Conservation (phyloP, 495 filamentous ascomycete species). For the Tuber indicum region DNA sequence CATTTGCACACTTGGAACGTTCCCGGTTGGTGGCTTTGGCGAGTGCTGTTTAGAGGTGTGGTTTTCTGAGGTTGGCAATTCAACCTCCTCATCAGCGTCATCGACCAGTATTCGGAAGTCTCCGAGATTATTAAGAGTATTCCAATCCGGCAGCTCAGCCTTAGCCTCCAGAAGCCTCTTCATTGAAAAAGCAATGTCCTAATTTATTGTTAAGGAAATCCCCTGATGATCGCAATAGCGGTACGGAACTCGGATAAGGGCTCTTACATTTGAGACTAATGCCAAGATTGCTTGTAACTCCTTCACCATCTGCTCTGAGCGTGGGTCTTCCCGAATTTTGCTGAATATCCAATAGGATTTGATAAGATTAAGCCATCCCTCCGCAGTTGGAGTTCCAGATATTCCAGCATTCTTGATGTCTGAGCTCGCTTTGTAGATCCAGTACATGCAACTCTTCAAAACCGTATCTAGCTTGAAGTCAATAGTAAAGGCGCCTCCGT, state of each 20-base stretch:
- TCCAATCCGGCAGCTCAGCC: slow-evolving; percentile 14
- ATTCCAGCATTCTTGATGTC: slow-evolving; percentile 17
- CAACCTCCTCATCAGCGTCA: slow-evolving; percentile 10
- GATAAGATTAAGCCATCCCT: slow-evolving; percentile 19
- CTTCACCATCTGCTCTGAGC: slow-evolving; percentile 9
- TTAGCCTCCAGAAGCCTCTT: slow-evolving; percentile 24
- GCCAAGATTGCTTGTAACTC: slow-evolving; percentile 24
- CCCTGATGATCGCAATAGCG: neutral
- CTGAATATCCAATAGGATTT: slow-evolving; percentile 30
- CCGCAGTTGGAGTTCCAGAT: slow-evolving; percentile 15
- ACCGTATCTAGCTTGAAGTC: slow-evolving; percentile 14
- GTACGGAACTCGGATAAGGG: neutral
- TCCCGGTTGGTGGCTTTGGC: neutral
- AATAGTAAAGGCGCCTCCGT: slow-evolving; percentile 11
- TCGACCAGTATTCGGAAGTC: slow-evolving; percentile 26
- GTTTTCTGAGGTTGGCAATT: neutral
- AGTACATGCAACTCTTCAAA: slow-evolving; percentile 26
- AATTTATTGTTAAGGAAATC: slow-evolving; percentile 14
- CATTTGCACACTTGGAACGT: slow-evolving; percentile 6
- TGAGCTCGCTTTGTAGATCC: slow-evolving; percentile 17
- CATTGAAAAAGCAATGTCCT: slow-evolving; percentile 29
- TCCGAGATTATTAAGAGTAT: slow-evolving; percentile 10
- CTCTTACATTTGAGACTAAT: slow-evolving; percentile 23
- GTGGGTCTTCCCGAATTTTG: slow-evolving; percentile 17
- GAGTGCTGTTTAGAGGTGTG: neutral